Base-by-base conservation (phyloP, 2,329 filamentous ascomycete genomes). In the Lasiodiplodia sp. region DNA sequence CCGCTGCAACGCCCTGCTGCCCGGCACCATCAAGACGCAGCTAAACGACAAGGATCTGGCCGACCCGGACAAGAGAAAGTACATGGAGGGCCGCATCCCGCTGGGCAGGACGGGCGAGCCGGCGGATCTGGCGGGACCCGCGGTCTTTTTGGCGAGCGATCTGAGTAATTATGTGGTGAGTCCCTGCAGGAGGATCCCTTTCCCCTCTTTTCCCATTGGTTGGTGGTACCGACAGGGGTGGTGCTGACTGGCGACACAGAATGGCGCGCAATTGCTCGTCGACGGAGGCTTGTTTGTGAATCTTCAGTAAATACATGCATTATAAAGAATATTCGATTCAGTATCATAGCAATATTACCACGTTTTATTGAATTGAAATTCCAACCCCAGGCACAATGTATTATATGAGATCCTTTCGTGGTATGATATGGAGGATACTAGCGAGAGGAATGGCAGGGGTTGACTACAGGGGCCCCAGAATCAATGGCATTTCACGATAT, bases 261-360 rank as follows among this genome's bases (percentile, higher is more conserved):
- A 89, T 69, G 93, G 93, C 0, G 90, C 93, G 18, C 92, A 96
- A 80, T 76, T 97, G 72, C 79, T 97, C 71, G 94, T 97, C 16
- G 94, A 97, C 80, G 94, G 94, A 12, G 94, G 94, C 0, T 78
- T 95, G 70, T 97, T 96, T 84, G 94, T 97, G 18, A 97, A 97
- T 80, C 82, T 97, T 73, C 93, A 96, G 80, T 95, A 80, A 72
- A 51, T n/a, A 47, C 18, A n/a, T n/a, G n/a, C 40, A 2, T 47
- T 47, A n/a, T n/a, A n/a, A 2, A 47, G 3, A n/a, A 47, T 8
- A 47, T 47, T 8, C 18, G 40, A 47, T 47, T n/a, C 40, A 47
- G 18, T 47, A 47, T n/a, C 40, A 12, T 10, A 18, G 4, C 4
- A 53, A 5, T 23, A 16, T 66, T 66, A 25, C 4, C 8, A 28